Evolutionary conservation across 768 basidiomycete species (phyloP), one percentile per base, ranked within the genome.

Genomic region (Tephrocybe sp.): DNA sequence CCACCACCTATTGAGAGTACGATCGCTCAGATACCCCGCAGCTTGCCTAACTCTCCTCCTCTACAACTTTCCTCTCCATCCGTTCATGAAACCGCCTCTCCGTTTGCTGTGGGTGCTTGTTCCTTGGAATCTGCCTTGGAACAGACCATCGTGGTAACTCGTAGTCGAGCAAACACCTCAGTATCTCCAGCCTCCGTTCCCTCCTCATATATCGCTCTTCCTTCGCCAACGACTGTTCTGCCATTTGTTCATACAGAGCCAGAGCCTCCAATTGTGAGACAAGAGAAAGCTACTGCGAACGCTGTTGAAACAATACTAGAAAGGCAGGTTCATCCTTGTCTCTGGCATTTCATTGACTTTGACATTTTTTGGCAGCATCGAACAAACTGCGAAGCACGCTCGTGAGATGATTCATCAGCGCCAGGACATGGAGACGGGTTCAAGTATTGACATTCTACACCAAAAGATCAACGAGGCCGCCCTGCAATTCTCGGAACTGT

Each of bases 341-440:
- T 51, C 20, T 48, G 45, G 34, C 34, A 30, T 17, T 33, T 39
- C 38, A 55, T 32, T 49, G 53, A 53, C 51, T 61, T 52, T 26
- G 26, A 26, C 26, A 56, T 50, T 54, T 53, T 60, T 46, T 51
- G 54, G 48, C 60, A 85, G 84, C 64, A 83, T 86, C 57, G 80
- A 78, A 36, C 74, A 78, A 48, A 83, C 82, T 13, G 83, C 83
- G 34, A 72, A 76, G 47, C 78, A 83, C 81, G 38, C 78, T 74
- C 36, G 72, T 72, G 34, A 76, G 76, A 31, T 83, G 78, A 54
- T 58, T 52, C 62, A 69, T 56, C 63, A 75, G 67, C 62, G 60
- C n/a, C 75, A 79, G 55, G 73, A 72, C 44, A 53, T 70, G 7
- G 75, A 78, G 57, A 77, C 78, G 5, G 71, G 72, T 35, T 72